Base-by-base conservation (phyloP, 306 rosid genomes). In the Dryas drummondii region DNA sequence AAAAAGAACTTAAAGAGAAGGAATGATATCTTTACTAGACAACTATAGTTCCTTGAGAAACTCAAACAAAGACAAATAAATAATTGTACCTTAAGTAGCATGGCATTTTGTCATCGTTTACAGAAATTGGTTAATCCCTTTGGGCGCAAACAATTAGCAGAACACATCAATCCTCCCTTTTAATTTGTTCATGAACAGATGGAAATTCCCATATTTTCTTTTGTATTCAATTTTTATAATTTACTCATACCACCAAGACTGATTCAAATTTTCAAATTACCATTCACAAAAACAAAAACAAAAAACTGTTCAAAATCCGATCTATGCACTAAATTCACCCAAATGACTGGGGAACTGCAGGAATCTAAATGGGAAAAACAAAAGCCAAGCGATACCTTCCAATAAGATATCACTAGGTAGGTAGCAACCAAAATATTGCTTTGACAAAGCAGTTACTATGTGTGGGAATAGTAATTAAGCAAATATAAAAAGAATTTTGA, bases 401-500 rank as follows among this genome's bases (percentile, higher is more conserved):
- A 14, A 51, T 45, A 6, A 68, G 6, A 68, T 6, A 68, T 14
- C 13, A 47, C 58, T 1, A 3, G 6, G 14, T 9, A 15, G 50
- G 50, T 41, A 16, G 15, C 9, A 52, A 17, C 42, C 47, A n/a
- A 11, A 6, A 16, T 10, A 10, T 5, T 52, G 74, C 7, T 5
- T 14, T 61, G 46, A 61, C 44, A 61, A 6, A 45, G 63, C 50
- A 44, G 9, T 40, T 6, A 6, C 19, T 6, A 32, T n/a, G 0
- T 19, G 5, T 26, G 37, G 37, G 2, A 32, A 32, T 11, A 58
- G 49, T n/a, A 51, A 53, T 15, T 11, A 63, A 53, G 80, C 60
- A 66, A 72, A 16, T n/a, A 64, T 45, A 65, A 12, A 15, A 54
- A 61, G 27, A 70, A 56, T 51, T 64, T 51, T 2, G 48, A 56